Conservation (phyloP, 805 yeast genomes). For the Suhomyces kilbournensis region DNA sequence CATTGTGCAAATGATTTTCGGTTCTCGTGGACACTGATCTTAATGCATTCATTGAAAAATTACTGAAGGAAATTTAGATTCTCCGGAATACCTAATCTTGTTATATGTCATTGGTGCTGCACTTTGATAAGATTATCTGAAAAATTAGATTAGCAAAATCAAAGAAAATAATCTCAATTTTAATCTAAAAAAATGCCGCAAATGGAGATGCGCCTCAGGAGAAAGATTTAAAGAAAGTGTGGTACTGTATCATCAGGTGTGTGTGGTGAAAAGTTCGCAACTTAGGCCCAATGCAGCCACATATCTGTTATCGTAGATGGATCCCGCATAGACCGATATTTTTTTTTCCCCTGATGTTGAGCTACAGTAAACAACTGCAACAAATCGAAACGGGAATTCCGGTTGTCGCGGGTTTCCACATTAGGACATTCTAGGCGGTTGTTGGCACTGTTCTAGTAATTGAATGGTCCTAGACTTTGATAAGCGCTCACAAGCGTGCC, state of each 20-base stretch:
- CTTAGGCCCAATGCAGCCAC: background rate
- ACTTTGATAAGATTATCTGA: background rate
- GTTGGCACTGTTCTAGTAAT: background rate
- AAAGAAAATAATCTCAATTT: background rate
- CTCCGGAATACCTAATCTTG: background rate
- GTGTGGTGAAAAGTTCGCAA: background rate
- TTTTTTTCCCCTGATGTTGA: background rate
- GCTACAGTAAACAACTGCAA: background rate
- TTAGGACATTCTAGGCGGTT: background rate
- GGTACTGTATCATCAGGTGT: background rate
- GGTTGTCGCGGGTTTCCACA: background rate
- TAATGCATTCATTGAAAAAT: background rate
- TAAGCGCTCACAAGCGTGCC: background rate
- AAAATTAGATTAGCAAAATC: background rate
- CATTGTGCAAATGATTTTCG: background rate
- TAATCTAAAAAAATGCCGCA: background rate
- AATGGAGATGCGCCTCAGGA: background rate
- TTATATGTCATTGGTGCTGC: background rate
- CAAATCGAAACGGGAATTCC: background rate
- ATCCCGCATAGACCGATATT: background rate
- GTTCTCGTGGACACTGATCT: conserved; percentile 1
- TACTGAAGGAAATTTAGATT: background rate
- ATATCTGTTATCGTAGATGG: background rate
- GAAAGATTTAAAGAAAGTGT: background rate
- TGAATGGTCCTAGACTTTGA: background rate